Evolutionary conservation across 2,329 filamentous ascomycete genomes (phyloP).

Genomic region (Aspergillus vadensis): DNA sequence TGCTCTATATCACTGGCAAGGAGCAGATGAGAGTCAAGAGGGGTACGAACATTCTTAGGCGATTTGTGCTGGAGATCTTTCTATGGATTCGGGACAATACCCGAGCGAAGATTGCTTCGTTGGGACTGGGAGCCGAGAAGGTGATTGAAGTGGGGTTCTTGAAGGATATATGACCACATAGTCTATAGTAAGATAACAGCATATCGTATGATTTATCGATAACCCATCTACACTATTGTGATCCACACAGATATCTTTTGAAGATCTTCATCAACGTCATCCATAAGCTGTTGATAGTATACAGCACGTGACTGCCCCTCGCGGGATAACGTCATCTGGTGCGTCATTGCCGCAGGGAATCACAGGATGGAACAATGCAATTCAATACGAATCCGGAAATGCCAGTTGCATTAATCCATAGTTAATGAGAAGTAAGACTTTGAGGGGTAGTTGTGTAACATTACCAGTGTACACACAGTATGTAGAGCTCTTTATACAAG

Average conservation of each 20-base stretch:
- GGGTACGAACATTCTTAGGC: constrained; percentile 30
- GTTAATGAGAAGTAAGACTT: too few relatives aligned
- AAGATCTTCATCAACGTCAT: background rate
- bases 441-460: too few relatives aligned
- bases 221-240: background rate
- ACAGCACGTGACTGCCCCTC: background rate
- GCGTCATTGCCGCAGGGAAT: background rate
- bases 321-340: constrained; percentile 6
- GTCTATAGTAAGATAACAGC: background rate
- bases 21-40: constrained; percentile 42
- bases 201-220: background rate
- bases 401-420: too few relatives aligned
- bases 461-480: too few relatives aligned
- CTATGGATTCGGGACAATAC: constrained; percentile 44
- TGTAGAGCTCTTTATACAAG: too few relatives aligned
- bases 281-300: background rate
- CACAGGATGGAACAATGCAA: background rate
- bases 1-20: constrained; percentile 53
- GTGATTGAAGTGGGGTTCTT: constrained; percentile 47
- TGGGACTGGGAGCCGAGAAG: constrained; percentile 41
- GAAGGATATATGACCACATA: constrained; percentile 30
- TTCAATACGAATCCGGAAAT: too few relatives aligned
- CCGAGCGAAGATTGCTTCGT: constrained; percentile 39
- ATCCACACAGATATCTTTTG: background rate
- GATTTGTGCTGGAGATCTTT: constrained; percentile 35